phyloP scores from a whole-genome alignment of 1,284 basidiomycete species.

The Puccinia novopanici region DNA sequence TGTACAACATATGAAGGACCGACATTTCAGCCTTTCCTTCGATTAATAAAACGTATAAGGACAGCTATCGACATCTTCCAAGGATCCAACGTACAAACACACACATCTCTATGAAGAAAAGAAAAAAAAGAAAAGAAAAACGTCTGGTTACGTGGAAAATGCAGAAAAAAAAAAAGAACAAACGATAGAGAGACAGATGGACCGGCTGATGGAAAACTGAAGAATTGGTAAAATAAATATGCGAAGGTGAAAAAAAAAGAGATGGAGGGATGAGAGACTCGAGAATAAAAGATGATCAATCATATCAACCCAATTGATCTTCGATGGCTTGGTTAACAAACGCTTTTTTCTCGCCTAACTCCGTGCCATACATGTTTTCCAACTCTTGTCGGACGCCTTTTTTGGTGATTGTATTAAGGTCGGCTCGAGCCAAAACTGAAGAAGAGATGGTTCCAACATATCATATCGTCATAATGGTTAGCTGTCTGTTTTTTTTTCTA shows the following conservation, averaged over 20 bases:
- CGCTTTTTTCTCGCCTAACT: constrained; percentile 53
- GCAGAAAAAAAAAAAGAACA: not conserved
- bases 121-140: not conserved
- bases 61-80: not conserved
- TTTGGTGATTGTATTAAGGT: constrained; percentile 85
- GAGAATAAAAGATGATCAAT: not conserved
- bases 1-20: too few relatives aligned
- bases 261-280: not conserved
- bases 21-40: not conserved
- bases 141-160: not conserved
- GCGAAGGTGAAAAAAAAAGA: not conserved
- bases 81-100: not conserved
- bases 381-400: constrained; percentile 78
- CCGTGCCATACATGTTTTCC: constrained; percentile 53
- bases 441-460: constrained; percentile 54
- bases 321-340: constrained; percentile 55
- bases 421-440: constrained; percentile 73
- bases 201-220: not conserved
- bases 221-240: not conserved
- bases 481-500: not conserved
- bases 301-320: constrained; percentile 47
- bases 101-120: not conserved
- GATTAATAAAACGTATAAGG: not conserved
- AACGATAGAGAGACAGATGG: not conserved
- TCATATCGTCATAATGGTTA: not conserved